Base-by-base conservation (phyloP, 1,284 basidiomycete genomes). In the Pseudozyma sp. region DNA sequence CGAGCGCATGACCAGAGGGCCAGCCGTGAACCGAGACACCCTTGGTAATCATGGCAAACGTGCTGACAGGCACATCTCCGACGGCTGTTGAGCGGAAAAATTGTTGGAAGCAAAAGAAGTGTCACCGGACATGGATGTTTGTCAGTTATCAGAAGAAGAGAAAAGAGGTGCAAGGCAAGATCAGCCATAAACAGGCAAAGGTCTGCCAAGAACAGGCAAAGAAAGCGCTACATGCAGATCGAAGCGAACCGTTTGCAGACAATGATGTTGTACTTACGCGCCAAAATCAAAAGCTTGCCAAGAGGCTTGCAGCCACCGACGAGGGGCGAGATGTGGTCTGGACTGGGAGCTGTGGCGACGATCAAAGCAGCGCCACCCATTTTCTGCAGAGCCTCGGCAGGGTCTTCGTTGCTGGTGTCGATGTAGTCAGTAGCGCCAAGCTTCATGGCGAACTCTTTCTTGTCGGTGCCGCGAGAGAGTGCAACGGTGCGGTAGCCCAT, bases 391-490 rank as follows among this genome's bases (percentile, higher is more conserved):
- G 76, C 82, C 44, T 84, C 79, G n/a, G 80, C 82, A 11, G 77
- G 70, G 59, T 81, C 65, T 21, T 82, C 78, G 42, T 76, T 72
- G 38, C 59, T 71, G 18, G 70, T 71, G 18, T 75, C 85, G 68
- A 86, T 76, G 73, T 85, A 86, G 42, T 85, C 78, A 65, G 83
- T 76, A 3, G 86, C 86, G 13, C 86, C 86, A n/a, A 87, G 81
- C 70, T 86, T 70, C 4, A 47, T 64, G 10, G 86, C 86, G 35
- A 86, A 56, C 21, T 56, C 54, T 36, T 56, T 56, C 54, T 56
- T 56, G 44, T 56, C 54, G 21, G 54, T 56, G 34, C 71, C 70
- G n/a, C 81, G 65, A 4, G 84, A 85, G 16, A 87, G 73, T 8
- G 84, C 85, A 31, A 86, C 83, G 18, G 83, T 83, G n/a, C 82